phyloP scores from a whole-genome alignment of 1,284 basidiomycete species.

The Singerocomus rubriflavus region DNA sequence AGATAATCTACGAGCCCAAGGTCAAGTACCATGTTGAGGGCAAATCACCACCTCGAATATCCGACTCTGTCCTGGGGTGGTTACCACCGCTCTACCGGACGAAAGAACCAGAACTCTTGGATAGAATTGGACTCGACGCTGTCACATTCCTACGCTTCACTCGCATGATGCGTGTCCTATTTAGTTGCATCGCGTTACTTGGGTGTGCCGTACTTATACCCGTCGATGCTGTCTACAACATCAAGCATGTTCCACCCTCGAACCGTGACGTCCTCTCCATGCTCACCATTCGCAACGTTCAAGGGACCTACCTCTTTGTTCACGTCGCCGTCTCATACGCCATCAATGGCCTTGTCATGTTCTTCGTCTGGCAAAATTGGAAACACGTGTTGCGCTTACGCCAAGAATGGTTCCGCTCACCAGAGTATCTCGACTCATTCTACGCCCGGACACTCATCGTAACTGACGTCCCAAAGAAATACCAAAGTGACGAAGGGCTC shows the following conservation, averaged over 20 bases:
- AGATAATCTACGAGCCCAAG: slow-evolving; percentile 87
- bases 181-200: slow-evolving; percentile 64
- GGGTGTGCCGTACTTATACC: slow-evolving; percentile 79
- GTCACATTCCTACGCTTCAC: slow-evolving; percentile 91
- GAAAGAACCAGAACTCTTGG: slow-evolving; percentile 84
- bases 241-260: slow-evolving; percentile 33
- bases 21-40: slow-evolving; percentile 82
- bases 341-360: slow-evolving; percentile 55
- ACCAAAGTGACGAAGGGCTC: slow-evolving; percentile 69
- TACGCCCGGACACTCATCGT: slow-evolving; percentile 67
- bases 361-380: slow-evolving; percentile 64
- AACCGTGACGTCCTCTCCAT: slow-evolving; percentile 48
- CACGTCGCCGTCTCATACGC: slow-evolving; percentile 65
- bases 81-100: slow-evolving; percentile 81
- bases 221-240: slow-evolving; percentile 67
- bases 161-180: slow-evolving; percentile 81
- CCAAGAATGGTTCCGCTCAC: slow-evolving; percentile 60
- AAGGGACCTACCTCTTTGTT: slow-evolving; percentile 56
- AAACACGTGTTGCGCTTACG: slow-evolving; percentile 56
- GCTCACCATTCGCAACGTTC: slow-evolving; percentile 66
- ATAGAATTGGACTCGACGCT: slow-evolving; percentile 92
- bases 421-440: slow-evolving; percentile 62
- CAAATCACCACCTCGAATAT: slow-evolving; percentile 79
- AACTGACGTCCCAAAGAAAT: slow-evolving; percentile 59
- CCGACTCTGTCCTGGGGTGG: slow-evolving; percentile 85